These are phyloP conservation scores for Barnettozyma salicaria DNA, from an alignment of 805 yeast genomes.

Conservation along the genomic window DNA sequence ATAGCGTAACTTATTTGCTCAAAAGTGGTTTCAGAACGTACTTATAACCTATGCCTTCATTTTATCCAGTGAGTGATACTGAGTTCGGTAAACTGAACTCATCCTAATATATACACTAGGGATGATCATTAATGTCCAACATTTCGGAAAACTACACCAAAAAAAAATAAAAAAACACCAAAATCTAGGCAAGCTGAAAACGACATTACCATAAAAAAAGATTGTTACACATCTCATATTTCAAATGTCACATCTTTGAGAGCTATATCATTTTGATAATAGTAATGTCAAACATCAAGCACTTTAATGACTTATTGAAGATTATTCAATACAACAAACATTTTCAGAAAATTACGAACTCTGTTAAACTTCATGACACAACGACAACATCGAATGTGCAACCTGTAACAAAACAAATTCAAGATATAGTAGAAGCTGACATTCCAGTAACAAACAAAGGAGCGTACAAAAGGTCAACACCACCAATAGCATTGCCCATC, in stretches of 20 bases:
- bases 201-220: background rate
- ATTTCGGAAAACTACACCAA: too few species aligned
- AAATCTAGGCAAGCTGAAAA: background rate
- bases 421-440: background rate
- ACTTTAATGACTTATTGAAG: constrained; percentile 3
- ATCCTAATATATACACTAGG: too few species aligned
- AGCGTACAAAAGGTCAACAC: constrained; percentile 46
- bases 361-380: background rate
- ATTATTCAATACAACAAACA: constrained; percentile 3
- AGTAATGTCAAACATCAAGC: constrained; percentile 3
- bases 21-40: too few species aligned
- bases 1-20: too few species aligned
- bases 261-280: too few species aligned
- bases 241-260: background rate
- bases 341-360: constrained; percentile 2
- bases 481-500: constrained; percentile 64
- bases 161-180: background rate
- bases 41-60: too few species aligned
- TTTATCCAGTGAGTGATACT: too few species aligned
- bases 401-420: background rate
- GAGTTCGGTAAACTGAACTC: too few species aligned
- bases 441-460: constrained; percentile 1
- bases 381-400: background rate
- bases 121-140: too few species aligned
- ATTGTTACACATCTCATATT: background rate